phyloP scores from a whole-genome alignment of 1,284 basidiomycete genomes.

The Melampsora abietis-canadensis region DNA sequence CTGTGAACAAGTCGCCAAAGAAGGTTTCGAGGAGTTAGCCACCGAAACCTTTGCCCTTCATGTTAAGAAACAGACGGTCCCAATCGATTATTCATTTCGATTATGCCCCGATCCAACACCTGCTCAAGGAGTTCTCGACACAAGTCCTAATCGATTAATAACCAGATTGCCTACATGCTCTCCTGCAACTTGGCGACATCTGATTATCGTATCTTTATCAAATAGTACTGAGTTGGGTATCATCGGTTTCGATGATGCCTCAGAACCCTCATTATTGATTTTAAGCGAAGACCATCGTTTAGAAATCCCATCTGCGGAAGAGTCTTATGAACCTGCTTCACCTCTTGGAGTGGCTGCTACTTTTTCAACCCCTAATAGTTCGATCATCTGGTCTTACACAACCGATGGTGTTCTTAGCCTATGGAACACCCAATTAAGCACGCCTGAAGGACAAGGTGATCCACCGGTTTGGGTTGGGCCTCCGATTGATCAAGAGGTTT shows the following conservation, averaged over 20 bases:
- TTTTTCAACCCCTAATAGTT: constrained; percentile 2
- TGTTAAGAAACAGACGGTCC: constrained; percentile 10
- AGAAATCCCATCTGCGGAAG: constrained; percentile 28
- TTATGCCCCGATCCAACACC: constrained; percentile 15
- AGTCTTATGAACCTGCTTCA: constrained; percentile 23
- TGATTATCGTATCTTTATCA: constrained; percentile 17
- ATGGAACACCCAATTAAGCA: constrained; percentile 11
- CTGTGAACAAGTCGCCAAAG: background rate
- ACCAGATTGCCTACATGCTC: constrained; percentile 5
- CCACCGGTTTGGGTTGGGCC: background rate
- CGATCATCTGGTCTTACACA: constrained; percentile 31
- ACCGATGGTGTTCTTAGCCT: constrained; percentile 34
- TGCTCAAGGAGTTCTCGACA: constrained; percentile 7
- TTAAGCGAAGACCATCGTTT: constrained; percentile 28
- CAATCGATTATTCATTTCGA: constrained; percentile 1
- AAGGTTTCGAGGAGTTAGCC: constrained; percentile 8
- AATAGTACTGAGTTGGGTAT: constrained; percentile 30
- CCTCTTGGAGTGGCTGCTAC: constrained; percentile 26
- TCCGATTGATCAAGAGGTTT: background rate
- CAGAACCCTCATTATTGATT: constrained; percentile 25
- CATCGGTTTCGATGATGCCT: constrained; percentile 13
- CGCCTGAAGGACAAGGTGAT: background rate
- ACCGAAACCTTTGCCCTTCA: constrained; percentile 29
- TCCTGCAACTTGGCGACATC: constrained; percentile 19
- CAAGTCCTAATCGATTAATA: constrained; percentile 9